Evolutionary conservation across 2,329 filamentous ascomycete species (phyloP).

Genomic region (Colletotrichum orbiculare): DNA sequence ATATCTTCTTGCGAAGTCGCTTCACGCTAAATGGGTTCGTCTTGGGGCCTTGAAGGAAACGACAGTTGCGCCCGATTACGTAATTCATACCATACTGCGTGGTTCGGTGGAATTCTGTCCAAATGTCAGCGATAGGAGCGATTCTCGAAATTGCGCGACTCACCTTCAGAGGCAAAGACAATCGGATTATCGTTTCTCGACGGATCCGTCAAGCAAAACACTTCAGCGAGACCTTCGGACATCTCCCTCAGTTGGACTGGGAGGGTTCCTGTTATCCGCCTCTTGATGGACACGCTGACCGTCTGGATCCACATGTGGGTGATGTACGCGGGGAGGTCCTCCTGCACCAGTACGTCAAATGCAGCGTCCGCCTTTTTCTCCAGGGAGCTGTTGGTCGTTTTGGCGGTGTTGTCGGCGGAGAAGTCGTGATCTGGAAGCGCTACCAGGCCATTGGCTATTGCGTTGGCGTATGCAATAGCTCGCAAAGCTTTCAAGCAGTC

Average conservation of each 20-base stretch:
- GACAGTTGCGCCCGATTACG: slow-evolving; percentile 79
- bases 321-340: slow-evolving; percentile 79
- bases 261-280: slow-evolving; percentile 74
- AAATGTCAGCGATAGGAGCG: background rate
- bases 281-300: slow-evolving; percentile 75
- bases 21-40: slow-evolving; percentile 72
- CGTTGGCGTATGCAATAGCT: slow-evolving; percentile 78
- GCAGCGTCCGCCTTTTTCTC: slow-evolving; percentile 73
- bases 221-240: slow-evolving; percentile 80
- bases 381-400: slow-evolving; percentile 68
- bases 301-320: slow-evolving; percentile 75
- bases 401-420: slow-evolving; percentile 58
- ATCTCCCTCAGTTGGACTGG: slow-evolving; percentile 72
- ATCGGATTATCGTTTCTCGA: slow-evolving; percentile 80
- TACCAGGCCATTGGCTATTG: slow-evolving; percentile 70
- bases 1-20: slow-evolving; percentile 70
- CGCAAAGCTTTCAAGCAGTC: slow-evolving; percentile 77
- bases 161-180: slow-evolving; percentile 80
- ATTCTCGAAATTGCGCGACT: slow-evolving; percentile 20
- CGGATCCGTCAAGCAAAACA: slow-evolving; percentile 82
- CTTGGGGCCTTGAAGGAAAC: slow-evolving; percentile 80
- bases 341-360: slow-evolving; percentile 71
- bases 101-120: slow-evolving; percentile 75
- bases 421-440: slow-evolving; percentile 67
- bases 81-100: slow-evolving; percentile 82